phyloP scores from a whole-genome alignment of 257 asterid species.

The Ballota nigra region DNA sequence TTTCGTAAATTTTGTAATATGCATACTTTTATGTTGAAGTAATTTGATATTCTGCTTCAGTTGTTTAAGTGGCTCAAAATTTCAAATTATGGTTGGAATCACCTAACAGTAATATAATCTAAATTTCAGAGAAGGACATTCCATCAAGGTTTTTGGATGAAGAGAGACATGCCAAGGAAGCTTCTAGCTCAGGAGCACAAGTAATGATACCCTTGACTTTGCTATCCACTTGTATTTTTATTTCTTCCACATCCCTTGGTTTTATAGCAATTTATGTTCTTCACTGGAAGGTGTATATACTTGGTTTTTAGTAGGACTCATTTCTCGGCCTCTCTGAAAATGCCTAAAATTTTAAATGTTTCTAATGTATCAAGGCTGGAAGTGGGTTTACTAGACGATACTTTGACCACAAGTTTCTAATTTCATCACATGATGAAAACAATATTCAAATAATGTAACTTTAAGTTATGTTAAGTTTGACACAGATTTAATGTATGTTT shows the following conservation, averaged over 20 bases:
- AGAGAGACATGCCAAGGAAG: conserved; percentile 69
- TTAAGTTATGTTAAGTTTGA: conserved; percentile 1
- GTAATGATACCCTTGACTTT: conserved; percentile 43
- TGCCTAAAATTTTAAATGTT: not conserved
- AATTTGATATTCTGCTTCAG: not conserved
- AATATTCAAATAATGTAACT: not conserved
- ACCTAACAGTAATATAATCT: not conserved
- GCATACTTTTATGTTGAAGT: conserved; percentile 10
- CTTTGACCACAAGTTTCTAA: not conserved
- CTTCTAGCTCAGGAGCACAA: conserved; percentile 76
- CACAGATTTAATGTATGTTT: not conserved
- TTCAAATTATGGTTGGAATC: conserved; percentile 6
- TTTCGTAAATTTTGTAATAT: not conserved
- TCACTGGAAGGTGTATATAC: not conserved
- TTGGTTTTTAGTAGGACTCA: not conserved
- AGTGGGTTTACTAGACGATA: not conserved
- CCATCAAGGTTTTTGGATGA: conserved; percentile 74
- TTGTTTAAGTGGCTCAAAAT: conserved; percentile 17
- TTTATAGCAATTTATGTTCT: not conserved
- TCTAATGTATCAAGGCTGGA: not conserved
- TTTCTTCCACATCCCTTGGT: not conserved
- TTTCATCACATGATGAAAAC: not conserved
- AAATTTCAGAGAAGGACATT: conserved; percentile 80
- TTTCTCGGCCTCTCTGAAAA: not conserved
- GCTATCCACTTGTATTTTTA: too few relatives aligned